Conservation (phyloP, 108 stramenopile species). For the Cyclotella atomus region DNA sequence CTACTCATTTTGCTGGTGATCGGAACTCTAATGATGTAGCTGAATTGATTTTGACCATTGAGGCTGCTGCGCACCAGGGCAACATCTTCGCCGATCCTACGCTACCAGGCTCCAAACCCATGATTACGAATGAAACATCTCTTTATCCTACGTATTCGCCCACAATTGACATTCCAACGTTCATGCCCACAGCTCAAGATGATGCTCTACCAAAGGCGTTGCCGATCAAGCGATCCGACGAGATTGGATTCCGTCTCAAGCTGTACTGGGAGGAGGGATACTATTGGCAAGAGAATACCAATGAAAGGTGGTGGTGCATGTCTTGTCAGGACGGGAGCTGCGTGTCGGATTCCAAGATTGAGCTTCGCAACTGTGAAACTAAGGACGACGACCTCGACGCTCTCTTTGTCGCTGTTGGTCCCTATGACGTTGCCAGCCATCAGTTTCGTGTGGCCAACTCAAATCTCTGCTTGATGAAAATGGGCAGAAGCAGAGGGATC, state of each 20-base stretch:
- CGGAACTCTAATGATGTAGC: conserved; percentile 1
- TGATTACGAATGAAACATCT: not conserved
- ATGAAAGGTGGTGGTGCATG: conserved; percentile 65
- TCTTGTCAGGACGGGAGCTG: conserved; percentile 19
- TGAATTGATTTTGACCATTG: not conserved
- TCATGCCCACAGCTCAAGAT: not conserved
- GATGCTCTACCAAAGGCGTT: not conserved
- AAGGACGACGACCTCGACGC: conserved; percentile 7
- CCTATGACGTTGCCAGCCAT: conserved; percentile 6
- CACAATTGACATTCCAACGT: not conserved
- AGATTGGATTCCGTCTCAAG: conserved; percentile 41
- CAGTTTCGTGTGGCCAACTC: conserved; percentile 2
- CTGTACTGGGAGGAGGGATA: conserved; percentile 65
- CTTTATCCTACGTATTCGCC: conserved; percentile 1
- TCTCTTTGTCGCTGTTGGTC: not conserved
- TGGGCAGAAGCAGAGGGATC: not conserved
- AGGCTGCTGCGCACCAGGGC: not conserved
- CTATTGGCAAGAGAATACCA: conserved; percentile 64
- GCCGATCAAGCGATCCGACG: not conserved
- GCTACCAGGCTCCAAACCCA: not conserved
- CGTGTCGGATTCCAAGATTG: not conserved
- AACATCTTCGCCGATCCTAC: not conserved
- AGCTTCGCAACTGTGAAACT: conserved; percentile 19
- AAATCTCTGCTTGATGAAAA: conserved; percentile 8
- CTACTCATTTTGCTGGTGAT: not conserved